Conservation (phyloP, 2,329 filamentous ascomycete species). For the Colletotrichum incanum region DNA sequence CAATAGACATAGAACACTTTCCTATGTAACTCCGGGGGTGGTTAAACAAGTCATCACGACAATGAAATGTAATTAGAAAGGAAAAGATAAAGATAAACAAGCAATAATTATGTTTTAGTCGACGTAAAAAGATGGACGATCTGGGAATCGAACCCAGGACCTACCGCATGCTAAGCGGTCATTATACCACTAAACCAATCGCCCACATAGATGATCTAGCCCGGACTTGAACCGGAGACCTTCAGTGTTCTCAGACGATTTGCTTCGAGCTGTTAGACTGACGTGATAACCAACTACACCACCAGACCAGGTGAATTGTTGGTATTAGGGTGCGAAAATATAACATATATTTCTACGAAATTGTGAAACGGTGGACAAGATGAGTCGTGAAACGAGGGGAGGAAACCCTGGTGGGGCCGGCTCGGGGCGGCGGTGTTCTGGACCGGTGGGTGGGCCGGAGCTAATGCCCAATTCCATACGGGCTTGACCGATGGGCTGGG, state of each 20-base stretch:
- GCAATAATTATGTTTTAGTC: not conserved
- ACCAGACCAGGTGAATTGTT: conserved; percentile 41
- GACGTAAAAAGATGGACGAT: conserved; percentile 28
- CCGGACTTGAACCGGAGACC: conserved; percentile 43
- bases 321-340: fast-evolving
- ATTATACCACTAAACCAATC: conserved; percentile 44
- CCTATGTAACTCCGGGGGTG: no score
- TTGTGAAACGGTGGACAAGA: not conserved
- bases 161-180: conserved; percentile 42
- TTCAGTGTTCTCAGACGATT: conserved; percentile 27
- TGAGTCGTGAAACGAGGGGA: conserved; percentile 12
- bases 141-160: conserved; percentile 42
- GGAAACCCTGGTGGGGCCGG: not conserved
- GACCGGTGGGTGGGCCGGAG: not conserved
- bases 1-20: no score
- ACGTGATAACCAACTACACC: conserved; percentile 64
- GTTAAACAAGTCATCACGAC: no score
- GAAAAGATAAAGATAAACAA: not conserved
- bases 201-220: conserved; percentile 35
- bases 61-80: no score
- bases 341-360: not conserved
- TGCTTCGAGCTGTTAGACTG: conserved; percentile 58
- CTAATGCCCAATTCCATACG: not conserved
- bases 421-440: not conserved
- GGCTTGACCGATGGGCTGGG: not conserved